Base-by-base conservation (phyloP, 1,139 yeast species). In the Wickerhamomyces sp. region DNA sequence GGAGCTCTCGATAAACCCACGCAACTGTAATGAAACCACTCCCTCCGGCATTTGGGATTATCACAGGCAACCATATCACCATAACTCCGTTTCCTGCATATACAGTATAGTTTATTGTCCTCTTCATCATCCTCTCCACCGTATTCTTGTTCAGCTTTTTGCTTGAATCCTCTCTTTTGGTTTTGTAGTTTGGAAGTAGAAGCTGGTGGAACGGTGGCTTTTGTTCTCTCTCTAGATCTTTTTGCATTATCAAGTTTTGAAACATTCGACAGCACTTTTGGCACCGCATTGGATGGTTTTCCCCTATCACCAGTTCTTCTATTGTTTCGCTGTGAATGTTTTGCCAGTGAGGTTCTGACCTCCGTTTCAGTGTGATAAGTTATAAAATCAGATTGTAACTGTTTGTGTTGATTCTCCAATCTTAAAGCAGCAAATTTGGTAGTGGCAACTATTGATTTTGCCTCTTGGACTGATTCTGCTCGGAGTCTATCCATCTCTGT, bases 41-140 rank as follows among this genome's bases (percentile, higher is more conserved):
- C 86, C 45, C 62, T 70, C 44, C 74, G 69, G 59, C 91, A 82
- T 40, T 75, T 74, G 16, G 75, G 75, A 39, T 82, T 79, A 51
- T 82, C 91, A 55, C 91, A 82, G 0, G 87, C 88, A 55, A 82
- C 77, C 91, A 82, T 82, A 44, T 75, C 81, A 12, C 89, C 89
- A 58, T 70, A 78, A 3, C 85, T 75, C 1, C 78, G 81, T 14
- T 82, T 65, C 45, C 74, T 77, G 53, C 91, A 82, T 51, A 76
- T 66, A 59, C 91, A 82, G 52, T 80, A 81, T 21, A 72, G 49
- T 34, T 71, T 75, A 41, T 74, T 58, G 30, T 62, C 64, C 31
- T 57, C 62, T 30, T 62, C 63, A 29, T 57, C 62, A 8, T 60
- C 62, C 9, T 58, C 61, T 24, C 55, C 54, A 16, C 48, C 55